These are phyloP conservation scores for Ramularia collo-cygni DNA, from an alignment of 2,329 filamentous ascomycete genomes.

Conservation along the genomic window DNA sequence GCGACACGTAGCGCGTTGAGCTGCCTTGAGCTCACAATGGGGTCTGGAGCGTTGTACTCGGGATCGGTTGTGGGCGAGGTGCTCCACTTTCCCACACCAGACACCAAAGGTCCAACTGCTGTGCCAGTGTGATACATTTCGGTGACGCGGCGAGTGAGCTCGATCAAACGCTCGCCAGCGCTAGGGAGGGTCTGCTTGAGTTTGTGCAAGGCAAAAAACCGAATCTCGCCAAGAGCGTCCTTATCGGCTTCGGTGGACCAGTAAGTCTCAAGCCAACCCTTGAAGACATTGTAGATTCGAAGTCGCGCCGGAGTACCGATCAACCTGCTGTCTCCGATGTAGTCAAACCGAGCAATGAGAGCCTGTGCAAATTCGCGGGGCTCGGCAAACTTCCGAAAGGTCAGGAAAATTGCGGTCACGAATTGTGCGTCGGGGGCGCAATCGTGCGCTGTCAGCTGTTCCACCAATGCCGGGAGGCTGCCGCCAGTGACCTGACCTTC, in stretches of 20 bases:
- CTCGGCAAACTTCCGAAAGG: conserved; percentile 86
- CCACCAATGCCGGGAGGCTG: conserved; percentile 82
- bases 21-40: conserved; percentile 70
- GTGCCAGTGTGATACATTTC: conserved; percentile 43
- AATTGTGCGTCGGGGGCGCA: conserved; percentile 88
- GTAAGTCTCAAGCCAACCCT: conserved; percentile 93
- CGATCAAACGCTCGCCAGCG: conserved; percentile 71
- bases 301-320: conserved; percentile 76
- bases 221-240: conserved; percentile 66
- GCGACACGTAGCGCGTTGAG: conserved; percentile 64
- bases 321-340: conserved; percentile 70
- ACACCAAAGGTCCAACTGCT: conserved; percentile 51
- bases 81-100: conserved; percentile 82
- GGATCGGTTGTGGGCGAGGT: conserved; percentile 46
- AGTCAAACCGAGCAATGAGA: conserved; percentile 87
- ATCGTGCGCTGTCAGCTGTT: conserved; percentile 87
- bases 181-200: conserved; percentile 63
- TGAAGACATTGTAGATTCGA: conserved; percentile 92
- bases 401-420: conserved; percentile 91
- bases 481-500: conserved; percentile 93
- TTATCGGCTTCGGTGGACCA: conserved; percentile 81
- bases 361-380: conserved; percentile 71
- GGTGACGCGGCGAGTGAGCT: conserved; percentile 72
- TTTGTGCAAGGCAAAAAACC: conserved; percentile 69
- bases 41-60: conserved; percentile 48